Conservation (phyloP, 805 yeast species). For the Lachancea sp. region DNA sequence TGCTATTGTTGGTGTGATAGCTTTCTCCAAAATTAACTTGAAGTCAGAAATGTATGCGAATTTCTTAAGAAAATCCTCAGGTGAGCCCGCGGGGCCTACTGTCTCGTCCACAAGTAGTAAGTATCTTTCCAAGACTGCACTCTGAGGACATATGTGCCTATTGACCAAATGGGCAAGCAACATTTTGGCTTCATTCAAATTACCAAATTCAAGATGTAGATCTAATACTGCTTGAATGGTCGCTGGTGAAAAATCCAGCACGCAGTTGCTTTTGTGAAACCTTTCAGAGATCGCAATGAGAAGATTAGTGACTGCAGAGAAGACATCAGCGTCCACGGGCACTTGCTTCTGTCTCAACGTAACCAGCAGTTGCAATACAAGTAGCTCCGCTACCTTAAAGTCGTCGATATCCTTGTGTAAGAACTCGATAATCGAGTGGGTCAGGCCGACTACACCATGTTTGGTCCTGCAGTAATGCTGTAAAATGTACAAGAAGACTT, state of each 20-base stretch:
- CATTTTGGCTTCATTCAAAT: slow-evolving; percentile 13
- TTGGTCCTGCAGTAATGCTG: slow-evolving; percentile 18
- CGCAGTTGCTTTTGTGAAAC: slow-evolving; percentile 12
- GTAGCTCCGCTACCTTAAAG: slow-evolving; percentile 16
- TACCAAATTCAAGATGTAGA: slow-evolving; percentile 10
- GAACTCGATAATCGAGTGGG: slow-evolving; percentile 16
- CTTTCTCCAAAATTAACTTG: slow-evolving; percentile 15
- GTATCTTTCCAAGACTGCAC: slow-evolving; percentile 13
- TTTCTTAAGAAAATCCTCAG: slow-evolving; percentile 10
- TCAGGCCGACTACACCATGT: slow-evolving; percentile 11
- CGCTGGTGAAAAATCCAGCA: slow-evolving; percentile 11
- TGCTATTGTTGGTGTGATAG: slow-evolving; percentile 11
- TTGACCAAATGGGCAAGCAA: slow-evolving; percentile 13
- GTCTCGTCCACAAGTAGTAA: slow-evolving; percentile 11
- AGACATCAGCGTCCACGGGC: slow-evolving; percentile 1
- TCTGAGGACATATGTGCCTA: slow-evolving; percentile 13
- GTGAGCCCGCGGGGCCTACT: slow-evolving; percentile 1
- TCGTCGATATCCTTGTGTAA: slow-evolving; percentile 18
- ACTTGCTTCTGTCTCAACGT: slow-evolving; percentile 10
- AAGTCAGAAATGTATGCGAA: slow-evolving; percentile 20
- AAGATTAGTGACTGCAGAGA: slow-evolving; percentile 8
- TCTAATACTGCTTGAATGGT: slow-evolving; percentile 13
- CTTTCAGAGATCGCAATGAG: slow-evolving; percentile 10
- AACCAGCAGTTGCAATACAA: slow-evolving; percentile 12
- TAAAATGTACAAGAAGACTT: slow-evolving; percentile 24